phyloP scores from a whole-genome alignment of 352 stramenopile genomes.

The Globisporangium echinulatum region DNA sequence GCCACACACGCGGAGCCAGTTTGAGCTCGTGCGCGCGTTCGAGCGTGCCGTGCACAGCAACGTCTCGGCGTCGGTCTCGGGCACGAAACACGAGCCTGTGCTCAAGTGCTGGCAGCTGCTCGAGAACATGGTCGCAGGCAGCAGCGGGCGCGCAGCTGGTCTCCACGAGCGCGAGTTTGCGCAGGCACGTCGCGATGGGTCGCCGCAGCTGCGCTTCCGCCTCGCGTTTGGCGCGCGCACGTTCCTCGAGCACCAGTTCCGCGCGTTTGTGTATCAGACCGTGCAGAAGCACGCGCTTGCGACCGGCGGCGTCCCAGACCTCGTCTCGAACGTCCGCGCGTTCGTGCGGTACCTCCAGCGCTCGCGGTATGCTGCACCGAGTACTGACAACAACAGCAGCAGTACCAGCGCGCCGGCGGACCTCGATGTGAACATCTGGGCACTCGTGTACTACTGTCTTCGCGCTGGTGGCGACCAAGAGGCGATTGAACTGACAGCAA shows the following conservation, averaged over 20 bases:
- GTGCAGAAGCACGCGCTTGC: constrained; percentile 69
- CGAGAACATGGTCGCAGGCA: constrained; percentile 45
- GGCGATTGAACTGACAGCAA: constrained; percentile 48
- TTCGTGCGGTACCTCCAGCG: constrained; percentile 76
- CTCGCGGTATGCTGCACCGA: constrained; percentile 38
- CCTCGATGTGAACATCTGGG: constrained; percentile 55
- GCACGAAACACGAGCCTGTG: constrained; percentile 67
- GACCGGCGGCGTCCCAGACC: constrained; percentile 59
- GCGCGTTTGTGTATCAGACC: constrained; percentile 68
- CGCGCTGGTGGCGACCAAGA: constrained; percentile 70
- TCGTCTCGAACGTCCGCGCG: constrained; percentile 66
- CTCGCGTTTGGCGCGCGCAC: constrained; percentile 63
- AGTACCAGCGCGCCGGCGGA: constrained; percentile 15
- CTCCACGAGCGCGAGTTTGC: constrained; percentile 58
- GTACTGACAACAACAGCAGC: not conserved
- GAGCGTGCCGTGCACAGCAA: constrained; percentile 43
- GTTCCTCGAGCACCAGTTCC: constrained; percentile 79
- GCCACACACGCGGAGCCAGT: constrained; percentile 63
- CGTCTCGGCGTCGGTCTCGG: constrained; percentile 46
- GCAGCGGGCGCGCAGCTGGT: constrained; percentile 6
- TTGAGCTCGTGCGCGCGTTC: constrained; percentile 55
- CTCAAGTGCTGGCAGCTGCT: constrained; percentile 83
- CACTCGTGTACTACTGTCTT: constrained; percentile 75
- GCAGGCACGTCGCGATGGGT: constrained; percentile 27
- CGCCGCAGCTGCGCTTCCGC: constrained; percentile 35